Percentiles rank a stretch among this genome's conserved stretches.
These are phyloP conservation scores for Dactylella cylindrospora DNA, from an alignment of 2,329 filamentous ascomycete species.

Conservation along the genomic window DNA sequence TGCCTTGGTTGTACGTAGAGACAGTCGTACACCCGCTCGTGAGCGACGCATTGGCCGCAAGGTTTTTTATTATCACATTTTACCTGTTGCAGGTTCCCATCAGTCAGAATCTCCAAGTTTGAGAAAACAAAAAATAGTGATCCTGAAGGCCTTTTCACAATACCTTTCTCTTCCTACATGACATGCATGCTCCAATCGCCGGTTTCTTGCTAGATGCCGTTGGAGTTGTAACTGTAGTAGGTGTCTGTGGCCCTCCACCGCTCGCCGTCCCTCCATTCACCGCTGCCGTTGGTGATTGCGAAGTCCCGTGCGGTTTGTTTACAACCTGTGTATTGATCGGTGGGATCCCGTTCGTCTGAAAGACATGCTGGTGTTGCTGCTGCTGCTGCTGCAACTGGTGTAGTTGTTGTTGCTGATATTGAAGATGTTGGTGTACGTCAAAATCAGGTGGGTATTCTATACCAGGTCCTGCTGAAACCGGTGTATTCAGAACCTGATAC, in stretches of 20 bases:
- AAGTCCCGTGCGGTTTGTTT: constrained; percentile 21
- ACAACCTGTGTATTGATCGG: constrained; percentile 40
- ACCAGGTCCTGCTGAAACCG: constrained; percentile 24
- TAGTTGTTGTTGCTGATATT: constrained; percentile 31
- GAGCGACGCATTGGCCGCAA: constrained; percentile 38
- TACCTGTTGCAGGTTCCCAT: no score
- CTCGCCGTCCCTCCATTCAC: constrained; percentile 18
- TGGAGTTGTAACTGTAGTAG: constrained; percentile 33
- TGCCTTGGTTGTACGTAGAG: constrained; percentile 40
- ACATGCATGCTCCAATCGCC: constrained; percentile 37
- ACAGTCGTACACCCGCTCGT: constrained; percentile 41
- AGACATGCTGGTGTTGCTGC: constrained; percentile 33
- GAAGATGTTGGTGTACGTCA: constrained; percentile 38
- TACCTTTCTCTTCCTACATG: constrained; percentile 43
- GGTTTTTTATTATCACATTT: constrained; percentile 44
- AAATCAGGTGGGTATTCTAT: constrained; percentile 39
- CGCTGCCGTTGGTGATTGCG: constrained; percentile 33
- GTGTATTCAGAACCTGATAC: constrained; percentile 34
- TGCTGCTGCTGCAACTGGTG: constrained; percentile 12
- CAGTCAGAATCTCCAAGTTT: no score
- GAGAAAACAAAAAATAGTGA: no score
- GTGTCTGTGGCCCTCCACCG: constrained; percentile 26
- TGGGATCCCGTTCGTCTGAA: constrained; percentile 33
- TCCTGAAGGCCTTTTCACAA: not conserved
- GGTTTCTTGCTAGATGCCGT: constrained; percentile 39